Evolutionary conservation across 2,329 filamentous ascomycete genomes (phyloP).

Genomic region (Phaeosphaeria sp.): DNA sequence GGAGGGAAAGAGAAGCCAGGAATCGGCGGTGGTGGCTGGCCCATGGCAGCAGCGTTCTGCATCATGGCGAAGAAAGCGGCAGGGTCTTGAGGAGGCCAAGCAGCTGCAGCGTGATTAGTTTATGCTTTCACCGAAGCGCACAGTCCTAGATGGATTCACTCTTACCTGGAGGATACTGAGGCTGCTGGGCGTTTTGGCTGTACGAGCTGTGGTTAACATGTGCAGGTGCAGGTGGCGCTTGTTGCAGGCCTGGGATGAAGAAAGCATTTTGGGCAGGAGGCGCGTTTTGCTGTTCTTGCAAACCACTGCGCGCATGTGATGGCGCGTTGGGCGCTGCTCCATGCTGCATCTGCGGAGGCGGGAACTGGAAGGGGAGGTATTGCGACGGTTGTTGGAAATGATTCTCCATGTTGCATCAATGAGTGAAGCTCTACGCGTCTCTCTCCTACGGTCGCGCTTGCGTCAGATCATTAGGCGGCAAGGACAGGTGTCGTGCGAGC

Average conservation of each 20-base stretch:
- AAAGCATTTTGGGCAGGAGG: constrained; percentile 22
- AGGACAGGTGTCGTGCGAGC: neutral
- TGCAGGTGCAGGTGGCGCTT: constrained; percentile 27
- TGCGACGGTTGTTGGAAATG: constrained; percentile 36
- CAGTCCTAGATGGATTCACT: neutral
- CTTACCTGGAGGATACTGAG: constrained; percentile 23
- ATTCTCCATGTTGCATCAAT: constrained; percentile 33
- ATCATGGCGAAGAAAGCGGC: constrained; percentile 39
- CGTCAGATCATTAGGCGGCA: constrained; percentile 20
- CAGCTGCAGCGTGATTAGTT: constrained; percentile 15
- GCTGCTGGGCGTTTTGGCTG: constrained; percentile 31
- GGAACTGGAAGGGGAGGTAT: constrained; percentile 30
- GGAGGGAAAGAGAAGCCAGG: constrained; percentile 22
- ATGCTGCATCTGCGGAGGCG: constrained; percentile 18
- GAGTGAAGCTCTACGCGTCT: constrained; percentile 22
- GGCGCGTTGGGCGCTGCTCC: constrained; percentile 8
- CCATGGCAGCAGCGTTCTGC: constrained; percentile 15
- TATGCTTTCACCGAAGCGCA: neutral
- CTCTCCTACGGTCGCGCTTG: constrained; percentile 16
- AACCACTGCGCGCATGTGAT: constrained; percentile 9
- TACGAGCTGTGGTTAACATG: constrained; percentile 33
- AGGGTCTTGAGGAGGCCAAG: constrained; percentile 37
- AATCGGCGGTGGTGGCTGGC: constrained; percentile 30
- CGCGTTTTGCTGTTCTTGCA: constrained; percentile 18
- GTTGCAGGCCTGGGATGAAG: constrained; percentile 13